Evolutionary conservation across 306 rosid species (phyloP), one percentile per base, ranked within the genome.

Genomic region (Prunus davidiana): DNA sequence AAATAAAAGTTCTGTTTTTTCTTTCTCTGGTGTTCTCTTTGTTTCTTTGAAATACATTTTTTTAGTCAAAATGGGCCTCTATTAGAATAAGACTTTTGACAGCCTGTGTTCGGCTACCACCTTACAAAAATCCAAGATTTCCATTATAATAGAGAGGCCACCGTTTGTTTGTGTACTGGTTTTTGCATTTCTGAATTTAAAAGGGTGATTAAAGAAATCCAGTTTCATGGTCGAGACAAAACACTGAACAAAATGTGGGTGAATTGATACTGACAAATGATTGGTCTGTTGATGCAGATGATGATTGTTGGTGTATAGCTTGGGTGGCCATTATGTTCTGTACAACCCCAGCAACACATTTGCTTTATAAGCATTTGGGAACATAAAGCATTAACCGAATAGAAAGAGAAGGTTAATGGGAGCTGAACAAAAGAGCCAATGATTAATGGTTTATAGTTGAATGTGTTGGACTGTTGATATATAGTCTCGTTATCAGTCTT

Each of bases 81-180:
- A 89, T 83, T 89, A 82, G 90, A 86, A 77, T 83, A 81, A 84
- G 83, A 82, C 82, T 84, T 81, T 65, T 90, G 93, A 92, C 93
- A 90, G 89, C 78, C 92, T 92, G 98, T 89, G 75, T 81, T 74
- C 76, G 79, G 83, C 90, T 95, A 85, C 97, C 94, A 86, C 81
- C 78, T 63, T 55, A 79, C 82, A 86, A 87, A 89, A 83, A 69
- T 87, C 92, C 93, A 92, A 89, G 69, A 16, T 76, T 80, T 84
- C 78, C 75, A 73, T 66, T 84, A 85, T 73, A 85, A 72, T 80
- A 90, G 88, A 81, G 75, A 74, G 81, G 77, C 83, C 86, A 82
- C 80, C 79, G 82, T 84, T 76, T 85, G 81, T 58, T 71, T 83
- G 60, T 74, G 83, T 72, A 72, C 76, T 74, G 81, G 73, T 62